A percentile compares a stretch with the other conserved stretches of the same genome.
Conservation (phyloP, 23 red algal species). For the Chondrus crispus region DNA sequence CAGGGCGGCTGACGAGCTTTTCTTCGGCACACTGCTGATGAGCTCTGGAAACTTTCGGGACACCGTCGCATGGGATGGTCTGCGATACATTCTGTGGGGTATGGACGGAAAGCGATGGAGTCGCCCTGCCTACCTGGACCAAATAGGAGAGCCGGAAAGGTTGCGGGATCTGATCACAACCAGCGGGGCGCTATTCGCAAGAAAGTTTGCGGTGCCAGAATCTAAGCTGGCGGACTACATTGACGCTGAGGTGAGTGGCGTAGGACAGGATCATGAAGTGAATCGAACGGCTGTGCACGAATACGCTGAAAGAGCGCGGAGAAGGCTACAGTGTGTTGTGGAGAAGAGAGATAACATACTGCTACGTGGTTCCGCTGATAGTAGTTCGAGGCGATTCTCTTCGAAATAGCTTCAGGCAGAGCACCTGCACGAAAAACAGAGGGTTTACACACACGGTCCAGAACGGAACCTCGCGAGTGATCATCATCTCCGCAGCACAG, state of each 20-base stretch:
- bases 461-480: no score
- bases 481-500: no score
- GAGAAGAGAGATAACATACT: no score
- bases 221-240: conserved; percentile 43
- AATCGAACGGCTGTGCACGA: no score
- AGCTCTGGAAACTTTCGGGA: conserved; percentile 15
- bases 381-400: no score
- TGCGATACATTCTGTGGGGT: conserved; percentile 60
- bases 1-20: conserved; percentile 55
- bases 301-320: no score
- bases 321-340: no score
- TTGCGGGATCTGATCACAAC: background rate
- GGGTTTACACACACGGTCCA: no score
- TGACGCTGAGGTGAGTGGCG: conserved; percentile 40
- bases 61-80: conserved; percentile 45
- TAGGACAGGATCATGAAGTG: no score
- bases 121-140: conserved; percentile 63
- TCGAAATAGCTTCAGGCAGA: no score
- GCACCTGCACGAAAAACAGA: no score
- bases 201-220: conserved; percentile 68
- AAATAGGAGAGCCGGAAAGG: background rate
- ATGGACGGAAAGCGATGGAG: conserved; percentile 38
- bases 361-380: no score
- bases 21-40: conserved; percentile 53
- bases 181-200: conserved; percentile 32